These are phyloP conservation scores for Paramyrothecium roridum DNA, from an alignment of 2,329 filamentous ascomycete genomes.

Conservation along the genomic window DNA sequence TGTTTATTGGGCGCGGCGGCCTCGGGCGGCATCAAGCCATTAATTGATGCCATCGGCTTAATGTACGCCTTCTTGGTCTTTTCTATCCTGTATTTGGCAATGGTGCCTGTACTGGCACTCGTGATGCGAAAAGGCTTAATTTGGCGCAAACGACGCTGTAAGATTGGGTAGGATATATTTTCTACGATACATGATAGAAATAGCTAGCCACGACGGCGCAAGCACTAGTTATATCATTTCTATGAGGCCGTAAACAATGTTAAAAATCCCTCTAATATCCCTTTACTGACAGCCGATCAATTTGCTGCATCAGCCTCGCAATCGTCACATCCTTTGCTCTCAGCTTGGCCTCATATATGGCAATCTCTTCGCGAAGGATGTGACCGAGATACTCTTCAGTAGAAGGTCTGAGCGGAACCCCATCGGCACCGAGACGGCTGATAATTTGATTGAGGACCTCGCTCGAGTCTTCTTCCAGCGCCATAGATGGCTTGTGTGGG, in stretches of 20 bases:
- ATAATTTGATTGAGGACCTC: not conserved
- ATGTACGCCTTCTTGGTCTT: not conserved
- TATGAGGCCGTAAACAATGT: too few species aligned
- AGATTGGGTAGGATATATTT: not conserved
- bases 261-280: too few species aligned
- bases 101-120: not conserved
- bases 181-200: too few species aligned
- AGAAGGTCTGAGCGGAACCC: not conserved
- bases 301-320: not conserved
- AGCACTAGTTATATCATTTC: too few species aligned
- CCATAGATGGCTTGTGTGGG: not conserved
- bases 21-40: not conserved
- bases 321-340: not conserved
- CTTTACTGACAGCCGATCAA: not conserved
- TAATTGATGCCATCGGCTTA: not conserved
- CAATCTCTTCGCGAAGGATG: not conserved
- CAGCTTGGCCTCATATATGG: not conserved
- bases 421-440: not conserved
- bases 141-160: not conserved
- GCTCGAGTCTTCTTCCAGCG: not conserved
- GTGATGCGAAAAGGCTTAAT: not conserved
- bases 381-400: not conserved
- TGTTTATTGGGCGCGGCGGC: slow-evolving; percentile 11
- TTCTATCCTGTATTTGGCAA: not conserved
- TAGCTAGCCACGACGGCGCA: too few species aligned